These are phyloP conservation scores for Fistulinella prunicolor DNA, from an alignment of 768 basidiomycete genomes.

Conservation along the genomic window DNA sequence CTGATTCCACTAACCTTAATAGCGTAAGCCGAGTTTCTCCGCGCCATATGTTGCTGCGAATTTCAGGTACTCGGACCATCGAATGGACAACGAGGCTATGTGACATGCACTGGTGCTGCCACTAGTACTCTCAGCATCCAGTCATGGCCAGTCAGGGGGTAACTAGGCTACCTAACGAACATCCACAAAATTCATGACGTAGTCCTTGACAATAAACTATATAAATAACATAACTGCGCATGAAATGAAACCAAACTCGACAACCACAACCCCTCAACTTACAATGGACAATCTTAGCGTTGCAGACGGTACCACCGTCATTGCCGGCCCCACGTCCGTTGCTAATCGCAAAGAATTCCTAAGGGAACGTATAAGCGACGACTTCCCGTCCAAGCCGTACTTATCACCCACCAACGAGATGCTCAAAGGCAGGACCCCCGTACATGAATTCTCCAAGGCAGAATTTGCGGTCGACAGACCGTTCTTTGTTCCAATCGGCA, in stretches of 20 bases:
- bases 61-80: too few species aligned
- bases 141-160: too few species aligned
- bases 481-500: constrained; percentile 69
- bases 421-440: constrained; percentile 14
- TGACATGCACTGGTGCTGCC: too few species aligned
- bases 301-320: constrained; percentile 44
- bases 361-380: constrained; percentile 12
- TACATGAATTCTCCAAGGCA: constrained; percentile 42
- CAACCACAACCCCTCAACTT: neutral
- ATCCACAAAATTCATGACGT: too few species aligned
- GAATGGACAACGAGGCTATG: too few species aligned
- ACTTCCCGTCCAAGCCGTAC: constrained; percentile 24
- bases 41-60: too few species aligned
- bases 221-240: neutral
- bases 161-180: too few species aligned
- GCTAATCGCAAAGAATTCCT: constrained; percentile 24
- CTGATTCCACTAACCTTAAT: too few species aligned
- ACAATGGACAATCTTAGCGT: constrained; percentile 35
- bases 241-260: neutral
- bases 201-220: neutral
- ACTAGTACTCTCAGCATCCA: too few species aligned
- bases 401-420: constrained; percentile 5
- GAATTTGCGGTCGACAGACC: constrained; percentile 57
- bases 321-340: constrained; percentile 37
- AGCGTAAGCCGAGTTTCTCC: too few species aligned